Evolutionary conservation across 1,139 yeast species (phyloP).

Genomic region (Kluyveromyces sp.): DNA sequence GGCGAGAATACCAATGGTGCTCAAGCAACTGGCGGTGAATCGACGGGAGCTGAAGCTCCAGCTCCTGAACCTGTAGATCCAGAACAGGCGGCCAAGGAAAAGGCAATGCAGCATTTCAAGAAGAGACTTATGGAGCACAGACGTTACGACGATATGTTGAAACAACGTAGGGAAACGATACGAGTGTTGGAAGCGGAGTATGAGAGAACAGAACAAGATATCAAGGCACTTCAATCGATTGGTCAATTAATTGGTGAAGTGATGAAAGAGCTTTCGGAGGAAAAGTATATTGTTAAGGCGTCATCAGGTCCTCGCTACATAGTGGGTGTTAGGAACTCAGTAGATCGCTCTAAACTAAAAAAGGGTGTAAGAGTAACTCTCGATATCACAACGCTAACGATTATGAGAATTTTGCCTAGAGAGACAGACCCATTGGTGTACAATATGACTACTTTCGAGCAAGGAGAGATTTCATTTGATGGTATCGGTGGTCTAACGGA

Average conservation of each 20-base stretch:
- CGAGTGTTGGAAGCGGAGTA: constrained; percentile 78
- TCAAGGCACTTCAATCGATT: constrained; percentile 92
- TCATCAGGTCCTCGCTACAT: constrained; percentile 96
- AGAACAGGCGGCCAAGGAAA: constrained; percentile 67
- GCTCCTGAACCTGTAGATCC: constrained; percentile 30
- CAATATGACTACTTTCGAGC: constrained; percentile 96
- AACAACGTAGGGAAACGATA: constrained; percentile 74
- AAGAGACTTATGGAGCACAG: constrained; percentile 87
- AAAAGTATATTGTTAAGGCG: constrained; percentile 92
- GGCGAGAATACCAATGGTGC: constrained; percentile 2
- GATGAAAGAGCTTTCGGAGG: constrained; percentile 90
- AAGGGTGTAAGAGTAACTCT: constrained; percentile 95
- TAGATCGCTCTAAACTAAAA: constrained; percentile 72
- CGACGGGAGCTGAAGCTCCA: constrained; percentile 13
- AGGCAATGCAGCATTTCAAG: constrained; percentile 73
- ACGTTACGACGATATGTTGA: constrained; percentile 88
- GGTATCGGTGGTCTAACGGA: constrained; percentile 97
- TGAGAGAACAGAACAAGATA: constrained; percentile 93
- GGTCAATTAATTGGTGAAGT: constrained; percentile 98
- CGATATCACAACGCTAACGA: constrained; percentile 96
- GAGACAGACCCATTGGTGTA: constrained; percentile 98
- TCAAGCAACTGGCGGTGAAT: not conserved
- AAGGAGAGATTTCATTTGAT: constrained; percentile 89
- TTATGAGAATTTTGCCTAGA: constrained; percentile 94
- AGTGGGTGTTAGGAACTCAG: constrained; percentile 93